Base-by-base conservation (phyloP, 2,329 filamentous ascomycete genomes). In the Dactylellina haptotyla region DNA sequence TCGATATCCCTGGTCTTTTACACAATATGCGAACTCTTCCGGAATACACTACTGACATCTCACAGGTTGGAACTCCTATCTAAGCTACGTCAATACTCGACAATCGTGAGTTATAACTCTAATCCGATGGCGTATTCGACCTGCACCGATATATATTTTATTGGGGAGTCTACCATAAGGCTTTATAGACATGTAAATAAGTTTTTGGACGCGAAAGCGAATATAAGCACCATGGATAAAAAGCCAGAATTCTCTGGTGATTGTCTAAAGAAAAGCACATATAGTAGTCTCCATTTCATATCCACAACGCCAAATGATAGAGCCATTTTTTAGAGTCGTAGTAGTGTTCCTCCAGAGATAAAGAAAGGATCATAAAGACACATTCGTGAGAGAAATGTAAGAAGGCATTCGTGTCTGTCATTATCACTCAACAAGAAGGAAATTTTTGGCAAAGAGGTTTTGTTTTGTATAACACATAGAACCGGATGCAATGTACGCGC, bases 41-140 rank as follows among this genome's bases (percentile, higher is more conserved):
- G 12, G 8, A 28, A 14, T 34, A 20, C n/a, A 9, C 30, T 41
- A 48, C 53, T 56, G 61, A 32, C 12, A 18, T 14, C 53, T 62
- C 39, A 63, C 39, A 76, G 87, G 86, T 75, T 89, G 87, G 87
- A 89, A 89, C 81, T 87, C 84, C 75, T 89, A 88, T 78, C 80
- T 89, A 77, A 89, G 87, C 80, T 87, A 83, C 80, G 80, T 88
- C 59, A 89, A 88, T 81, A 74, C 70, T n/a, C n/a, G n/a, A n/a
- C n/a, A n/a, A n/a, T n/a, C n/a, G n/a, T n/a, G n/a, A n/a, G n/a
- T n/a, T n/a, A n/a, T n/a, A n/a, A n/a, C n/a, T n/a, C n/a, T n/a
- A n/a, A n/a, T n/a, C n/a, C n/a, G n/a, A n/a, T n/a, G n/a, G n/a
- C n/a, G n/a, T n/a, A n/a, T n/a, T n/a, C n/a, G n/a, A n/a, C n/a